Evolutionary conservation across 352 stramenopile species (phyloP).

Genomic region (Pythium aphanidermatum): DNA sequence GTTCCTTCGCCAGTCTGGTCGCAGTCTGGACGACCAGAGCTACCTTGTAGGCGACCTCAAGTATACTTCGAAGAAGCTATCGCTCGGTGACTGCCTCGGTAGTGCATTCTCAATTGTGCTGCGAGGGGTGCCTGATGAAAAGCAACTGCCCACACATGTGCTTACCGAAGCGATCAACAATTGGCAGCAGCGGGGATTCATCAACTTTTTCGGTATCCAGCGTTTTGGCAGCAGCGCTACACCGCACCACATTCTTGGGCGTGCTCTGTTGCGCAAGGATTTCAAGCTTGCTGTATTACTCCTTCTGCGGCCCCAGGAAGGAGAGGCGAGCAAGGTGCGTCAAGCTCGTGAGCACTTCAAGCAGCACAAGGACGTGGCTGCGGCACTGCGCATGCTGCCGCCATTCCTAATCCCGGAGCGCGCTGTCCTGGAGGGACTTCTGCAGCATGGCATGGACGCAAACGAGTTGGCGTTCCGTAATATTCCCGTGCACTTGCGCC

Average conservation of each 20-base stretch:
- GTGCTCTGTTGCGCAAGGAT: slow-evolving; percentile 91
- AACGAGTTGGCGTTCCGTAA: slow-evolving; percentile 66
- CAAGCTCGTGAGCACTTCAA: slow-evolving; percentile 73
- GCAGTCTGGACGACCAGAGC: slow-evolving; percentile 58
- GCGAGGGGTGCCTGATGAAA: slow-evolving; percentile 77
- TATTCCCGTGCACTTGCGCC: slow-evolving; percentile 52
- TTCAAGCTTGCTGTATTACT: slow-evolving; percentile 91
- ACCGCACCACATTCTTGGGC: slow-evolving; percentile 79
- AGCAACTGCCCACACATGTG: slow-evolving; percentile 28
- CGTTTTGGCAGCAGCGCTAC: slow-evolving; percentile 90
- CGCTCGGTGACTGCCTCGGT: slow-evolving; percentile 82
- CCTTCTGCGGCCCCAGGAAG: slow-evolving; percentile 83
- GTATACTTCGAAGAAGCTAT: slow-evolving; percentile 84
- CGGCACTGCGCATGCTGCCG: slow-evolving; percentile 69
- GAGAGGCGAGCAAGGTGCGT: slow-evolving; percentile 76
- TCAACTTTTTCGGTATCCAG: slow-evolving; percentile 98
- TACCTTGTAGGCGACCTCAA: slow-evolving; percentile 90
- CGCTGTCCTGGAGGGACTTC: slow-evolving; percentile 61
- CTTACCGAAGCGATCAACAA: slow-evolving; percentile 28
- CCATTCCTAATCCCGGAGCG: slow-evolving; percentile 66
- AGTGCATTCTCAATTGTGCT: slow-evolving; percentile 94
- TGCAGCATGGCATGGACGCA: slow-evolving; percentile 70
- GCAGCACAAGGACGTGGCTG: slow-evolving; percentile 76
- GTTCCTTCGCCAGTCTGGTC: slow-evolving; percentile 27
- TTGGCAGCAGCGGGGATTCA: slow-evolving; percentile 83